Percentiles rank a stretch among this genome's conserved stretches.
Evolutionary conservation across 2,329 filamentous ascomycete genomes (phyloP).

Genomic region (Aspergillus cejpii): DNA sequence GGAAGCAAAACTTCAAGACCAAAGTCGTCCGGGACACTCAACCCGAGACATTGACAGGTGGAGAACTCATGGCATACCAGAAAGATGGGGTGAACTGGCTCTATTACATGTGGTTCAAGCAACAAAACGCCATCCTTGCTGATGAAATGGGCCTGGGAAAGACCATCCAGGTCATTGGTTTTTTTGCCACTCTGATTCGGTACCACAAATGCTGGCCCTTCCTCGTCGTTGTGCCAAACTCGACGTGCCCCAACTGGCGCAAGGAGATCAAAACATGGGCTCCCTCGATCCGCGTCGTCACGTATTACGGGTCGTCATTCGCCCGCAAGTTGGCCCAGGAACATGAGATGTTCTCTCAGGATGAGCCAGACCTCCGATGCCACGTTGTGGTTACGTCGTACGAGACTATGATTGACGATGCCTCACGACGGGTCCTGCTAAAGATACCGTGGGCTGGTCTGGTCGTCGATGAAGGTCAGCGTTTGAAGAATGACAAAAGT

Average conservation of each 20-base stretch:
- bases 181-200: constrained; percentile 67
- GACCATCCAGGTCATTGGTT: constrained; percentile 83
- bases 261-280: constrained; percentile 93
- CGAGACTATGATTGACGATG: constrained; percentile 72
- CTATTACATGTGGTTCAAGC: constrained; percentile 76
- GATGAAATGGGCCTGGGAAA: constrained; percentile 99
- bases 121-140: constrained; percentile 81
- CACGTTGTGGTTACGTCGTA: constrained; percentile 95
- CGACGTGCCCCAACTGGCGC: constrained; percentile 96
- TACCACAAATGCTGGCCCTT: constrained; percentile 79
- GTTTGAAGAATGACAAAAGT: constrained; percentile 87
- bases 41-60: constrained; percentile 65
- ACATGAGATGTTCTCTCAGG: constrained; percentile 73
- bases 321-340: constrained; percentile 70
- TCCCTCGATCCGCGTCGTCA: constrained; percentile 77
- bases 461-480: constrained; percentile 90
- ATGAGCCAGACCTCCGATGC: constrained; percentile 62
- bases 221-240: constrained; percentile 85
- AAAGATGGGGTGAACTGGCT: constrained; percentile 92
- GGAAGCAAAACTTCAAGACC: constrained; percentile 58
- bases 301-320: constrained; percentile 73
- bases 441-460: constrained; percentile 76
- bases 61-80: constrained; percentile 88
- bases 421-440: constrained; percentile 59
- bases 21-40: constrained; percentile 63